Percentiles rank a stretch among this genome's conserved stretches.
phyloP scores from a whole-genome alignment of 257 asterid species.

The Vinca minor region DNA sequence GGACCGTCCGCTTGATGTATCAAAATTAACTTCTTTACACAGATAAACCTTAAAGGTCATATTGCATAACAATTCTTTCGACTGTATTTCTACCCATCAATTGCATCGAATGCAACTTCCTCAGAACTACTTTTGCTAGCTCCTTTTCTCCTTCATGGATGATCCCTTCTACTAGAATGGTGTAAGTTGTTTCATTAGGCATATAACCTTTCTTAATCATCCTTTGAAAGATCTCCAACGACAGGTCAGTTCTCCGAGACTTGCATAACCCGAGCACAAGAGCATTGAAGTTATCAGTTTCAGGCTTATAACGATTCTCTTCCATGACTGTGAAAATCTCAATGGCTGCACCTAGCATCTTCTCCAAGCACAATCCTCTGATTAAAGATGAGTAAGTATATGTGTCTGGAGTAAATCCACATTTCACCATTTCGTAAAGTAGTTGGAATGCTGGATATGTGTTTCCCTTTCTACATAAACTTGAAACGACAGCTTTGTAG shows the following conservation, averaged over 20 bases:
- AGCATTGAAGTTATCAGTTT: slow-evolving; percentile 53
- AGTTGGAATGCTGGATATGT: slow-evolving; percentile 62
- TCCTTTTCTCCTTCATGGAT: slow-evolving; percentile 56
- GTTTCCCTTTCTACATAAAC: slow-evolving; percentile 69
- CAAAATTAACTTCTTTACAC: background rate
- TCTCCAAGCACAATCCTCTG: slow-evolving; percentile 70
- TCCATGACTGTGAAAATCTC: slow-evolving; percentile 54
- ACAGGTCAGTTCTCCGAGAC: slow-evolving; percentile 57
- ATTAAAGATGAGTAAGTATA: slow-evolving; percentile 74
- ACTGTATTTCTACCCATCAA: slow-evolving; percentile 47
- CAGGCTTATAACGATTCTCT: slow-evolving; percentile 46
- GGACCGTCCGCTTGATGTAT: no score
- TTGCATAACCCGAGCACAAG: slow-evolving; percentile 81
- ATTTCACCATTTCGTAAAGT: slow-evolving; percentile 44
- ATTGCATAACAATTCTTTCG: slow-evolving; percentile 63
- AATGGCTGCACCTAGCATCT: slow-evolving; percentile 62
- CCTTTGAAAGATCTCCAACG: slow-evolving; percentile 46
- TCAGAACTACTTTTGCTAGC: slow-evolving; percentile 46
- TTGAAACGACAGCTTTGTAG: slow-evolving; percentile 46
- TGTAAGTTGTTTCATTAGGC: slow-evolving; percentile 74
- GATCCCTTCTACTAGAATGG: slow-evolving; percentile 68
- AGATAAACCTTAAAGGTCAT: slow-evolving; percentile 43
- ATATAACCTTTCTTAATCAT: slow-evolving; percentile 55
- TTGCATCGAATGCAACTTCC: slow-evolving; percentile 47
- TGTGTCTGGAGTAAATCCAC: slow-evolving; percentile 64